Percentiles rank a stretch among this genome's conserved stretches.
phyloP scores from a whole-genome alignment of 2,329 filamentous ascomycete genomes.

The Cercospora citrullina region DNA sequence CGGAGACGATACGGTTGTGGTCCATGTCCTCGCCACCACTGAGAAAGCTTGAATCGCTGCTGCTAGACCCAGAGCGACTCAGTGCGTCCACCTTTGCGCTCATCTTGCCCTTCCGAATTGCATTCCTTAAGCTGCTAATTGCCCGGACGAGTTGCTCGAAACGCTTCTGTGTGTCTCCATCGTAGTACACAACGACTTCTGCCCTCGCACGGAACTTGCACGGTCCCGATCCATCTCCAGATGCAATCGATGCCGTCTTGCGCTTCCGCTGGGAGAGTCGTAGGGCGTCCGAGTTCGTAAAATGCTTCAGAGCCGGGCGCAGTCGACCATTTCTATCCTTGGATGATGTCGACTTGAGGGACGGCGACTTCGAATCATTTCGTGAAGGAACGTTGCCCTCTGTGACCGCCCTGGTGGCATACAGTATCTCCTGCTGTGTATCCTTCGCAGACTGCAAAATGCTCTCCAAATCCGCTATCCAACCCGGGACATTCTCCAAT shows the following conservation, averaged over 20 bases:
- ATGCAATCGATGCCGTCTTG: conserved; percentile 46
- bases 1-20: conserved; percentile 33
- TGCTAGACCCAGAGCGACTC: conserved; percentile 39
- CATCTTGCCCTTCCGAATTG: conserved; percentile 85
- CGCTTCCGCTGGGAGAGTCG: conserved; percentile 42
- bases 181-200: conserved; percentile 89
- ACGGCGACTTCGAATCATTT: conserved; percentile 28
- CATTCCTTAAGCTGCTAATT: conserved; percentile 75
- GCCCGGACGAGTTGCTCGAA: conserved; percentile 82
- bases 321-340: background rate
- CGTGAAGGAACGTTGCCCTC: background rate
- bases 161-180: conserved; percentile 78
- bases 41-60: conserved; percentile 38
- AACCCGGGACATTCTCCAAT: conserved; percentile 35
- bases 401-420: conserved; percentile 27
- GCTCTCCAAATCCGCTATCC: conserved; percentile 37
- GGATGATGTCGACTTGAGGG: conserved; percentile 27
- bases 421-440: conserved; percentile 34
- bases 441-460: conserved; percentile 32
- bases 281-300: conserved; percentile 34
- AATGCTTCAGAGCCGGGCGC: conserved; percentile 30
- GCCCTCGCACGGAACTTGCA: conserved; percentile 67
- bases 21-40: conserved; percentile 41
- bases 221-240: conserved; percentile 43
- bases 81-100: conserved; percentile 66